These are phyloP conservation scores for sunflower (Helianthus annuus) DNA, from an alignment of 129 eudicot genomes.

Conservation along the genomic window DNA sequence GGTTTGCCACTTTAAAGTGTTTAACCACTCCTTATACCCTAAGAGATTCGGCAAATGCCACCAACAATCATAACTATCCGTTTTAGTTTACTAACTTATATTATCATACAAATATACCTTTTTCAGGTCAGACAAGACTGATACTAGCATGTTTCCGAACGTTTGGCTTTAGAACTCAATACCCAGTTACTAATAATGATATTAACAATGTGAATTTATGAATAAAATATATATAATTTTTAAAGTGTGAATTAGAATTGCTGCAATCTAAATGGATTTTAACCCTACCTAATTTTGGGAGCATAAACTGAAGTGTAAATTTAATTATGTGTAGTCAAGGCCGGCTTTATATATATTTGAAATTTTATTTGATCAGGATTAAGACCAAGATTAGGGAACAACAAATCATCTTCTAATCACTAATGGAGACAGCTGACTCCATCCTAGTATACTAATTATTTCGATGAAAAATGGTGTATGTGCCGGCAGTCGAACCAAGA, in stretches of 20 bases:
- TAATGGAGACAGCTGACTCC: constrained; percentile 22
- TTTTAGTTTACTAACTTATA: too few relatives aligned
- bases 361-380: neutral
- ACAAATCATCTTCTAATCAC: constrained; percentile 5
- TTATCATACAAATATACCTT: too few relatives aligned
- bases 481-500: constrained; percentile 33
- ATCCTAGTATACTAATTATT: neutral
- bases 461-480: constrained; percentile 16
- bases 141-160: too few relatives aligned
- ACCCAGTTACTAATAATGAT: too few relatives aligned
- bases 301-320: constrained; percentile 3
- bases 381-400: constrained; percentile 19
- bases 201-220: too few relatives aligned
- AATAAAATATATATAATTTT: neutral
- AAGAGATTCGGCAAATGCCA: too few relatives aligned
- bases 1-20: too few relatives aligned
- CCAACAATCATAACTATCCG: too few relatives aligned
- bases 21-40: too few relatives aligned
- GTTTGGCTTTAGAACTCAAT: too few relatives aligned
- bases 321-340: neutral
- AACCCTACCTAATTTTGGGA: neutral
- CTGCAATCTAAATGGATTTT: constrained; percentile 3
- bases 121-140: too few relatives aligned
- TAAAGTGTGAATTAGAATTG: neutral
- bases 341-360: neutral